Base-by-base conservation (phyloP, 2,329 filamentous ascomycete genomes). In the Pyrenochaeta sp. region DNA sequence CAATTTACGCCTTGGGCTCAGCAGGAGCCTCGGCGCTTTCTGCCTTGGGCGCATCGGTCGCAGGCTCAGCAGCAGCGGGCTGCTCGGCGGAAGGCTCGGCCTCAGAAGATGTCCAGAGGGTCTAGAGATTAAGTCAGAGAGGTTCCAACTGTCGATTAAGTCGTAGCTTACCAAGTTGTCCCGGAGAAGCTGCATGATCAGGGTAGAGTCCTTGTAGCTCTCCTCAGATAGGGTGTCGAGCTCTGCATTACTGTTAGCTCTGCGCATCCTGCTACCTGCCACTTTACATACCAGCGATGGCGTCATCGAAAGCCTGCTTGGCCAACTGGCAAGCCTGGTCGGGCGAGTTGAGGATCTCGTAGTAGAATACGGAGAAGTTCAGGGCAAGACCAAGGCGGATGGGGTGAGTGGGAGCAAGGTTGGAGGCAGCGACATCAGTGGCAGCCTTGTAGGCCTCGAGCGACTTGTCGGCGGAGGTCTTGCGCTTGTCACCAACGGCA, bases 281-380 rank as follows among this genome's bases (percentile, higher is more conserved):
- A 13, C 45, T 43, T 50, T 42, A 84, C 83, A 66, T 79, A 88
- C 86, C 87, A 75, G 93, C 93, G 87, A 97, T 97, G 70, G 94
- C 94, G 82, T 98, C 94, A 77, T 96, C 92, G 77, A 96, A 96
- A 58, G 92, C 92, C 81, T 94, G 91, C 88, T 96, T 96, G 82
- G 92, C 94, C 72, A 97, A 89, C 82, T 97, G 93, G 90, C 94
- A 97, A 78, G 93, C 94, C 85, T 96, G 94, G 81, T 98, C 95
- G 66, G 94, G 94, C 43, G 94, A 93, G 87, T 98, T 99, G 77
- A 98, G 87, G 80, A 98, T 99, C 89, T 99, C 92, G 82, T 99
- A 99, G 90, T 98, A 98, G 88, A 97, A 98, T 77, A 97, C 93
- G 68, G 93, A 97, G 87, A 96, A 96, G 90, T 96, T 96, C 70